Percentiles rank a stretch among this genome's conserved stretches.
Evolutionary conservation across 2,329 filamentous ascomycete species (phyloP).

Genomic region (Hypoxylon sp.): DNA sequence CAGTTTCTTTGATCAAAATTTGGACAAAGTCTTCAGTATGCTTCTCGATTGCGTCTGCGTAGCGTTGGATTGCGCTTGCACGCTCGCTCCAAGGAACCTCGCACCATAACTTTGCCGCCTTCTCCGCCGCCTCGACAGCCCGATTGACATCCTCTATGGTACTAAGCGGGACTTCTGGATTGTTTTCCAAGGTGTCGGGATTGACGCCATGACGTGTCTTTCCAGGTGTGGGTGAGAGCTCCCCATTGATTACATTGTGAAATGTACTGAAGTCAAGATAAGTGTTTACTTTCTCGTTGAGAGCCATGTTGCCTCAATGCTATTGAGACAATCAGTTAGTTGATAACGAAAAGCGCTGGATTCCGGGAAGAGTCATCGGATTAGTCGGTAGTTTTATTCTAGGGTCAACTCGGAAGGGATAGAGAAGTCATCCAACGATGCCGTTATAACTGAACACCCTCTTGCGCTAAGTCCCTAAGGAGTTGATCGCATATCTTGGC

Average conservation of each 20-base stretch:
- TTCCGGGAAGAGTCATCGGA: no score
- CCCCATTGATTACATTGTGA: not conserved
- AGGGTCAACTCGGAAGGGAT: no score
- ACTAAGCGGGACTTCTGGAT: slow-evolving; percentile 64
- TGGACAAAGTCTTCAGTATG: slow-evolving; percentile 30
- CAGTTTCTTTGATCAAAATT: slow-evolving; percentile 38
- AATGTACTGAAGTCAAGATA: not conserved
- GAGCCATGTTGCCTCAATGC: not conserved
- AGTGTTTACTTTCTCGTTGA: not conserved
- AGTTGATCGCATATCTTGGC: no score
- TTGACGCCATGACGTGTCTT: slow-evolving; percentile 62
- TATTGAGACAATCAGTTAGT: not conserved
- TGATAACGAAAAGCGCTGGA: not conserved
- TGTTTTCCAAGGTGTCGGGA: slow-evolving; percentile 63
- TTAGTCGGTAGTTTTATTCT: no score
- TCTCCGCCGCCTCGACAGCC: slow-evolving; percentile 62
- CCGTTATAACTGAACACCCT: no score
- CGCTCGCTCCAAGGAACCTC: slow-evolving; percentile 53
- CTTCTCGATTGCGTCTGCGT: slow-evolving; percentile 42
- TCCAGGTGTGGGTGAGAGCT: not conserved
- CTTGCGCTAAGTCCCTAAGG: no score
- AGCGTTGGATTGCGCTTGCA: slow-evolving; percentile 39
- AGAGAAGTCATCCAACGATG: no score
- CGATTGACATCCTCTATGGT: slow-evolving; percentile 63
- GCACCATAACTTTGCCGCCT: slow-evolving; percentile 63